These are phyloP conservation scores for Meripilus lineatus DNA, from an alignment of 1,284 basidiomycete genomes.

Conservation along the genomic window DNA sequence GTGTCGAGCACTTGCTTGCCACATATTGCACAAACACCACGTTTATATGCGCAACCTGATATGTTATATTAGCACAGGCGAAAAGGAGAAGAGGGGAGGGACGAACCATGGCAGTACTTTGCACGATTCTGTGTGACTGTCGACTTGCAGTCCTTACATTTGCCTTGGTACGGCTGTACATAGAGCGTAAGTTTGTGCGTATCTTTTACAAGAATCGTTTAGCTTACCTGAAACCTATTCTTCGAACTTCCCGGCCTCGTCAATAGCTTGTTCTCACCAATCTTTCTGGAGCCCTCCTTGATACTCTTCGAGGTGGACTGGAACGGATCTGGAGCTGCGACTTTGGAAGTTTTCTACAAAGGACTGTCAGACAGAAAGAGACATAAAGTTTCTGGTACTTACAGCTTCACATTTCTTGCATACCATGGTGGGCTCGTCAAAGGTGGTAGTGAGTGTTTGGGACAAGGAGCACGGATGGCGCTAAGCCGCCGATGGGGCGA, in stretches of 20 bases:
- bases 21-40: conserved; percentile 78
- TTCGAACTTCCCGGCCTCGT: conserved; percentile 54
- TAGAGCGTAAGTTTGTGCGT: conserved; percentile 7
- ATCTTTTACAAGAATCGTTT: conserved; percentile 11
- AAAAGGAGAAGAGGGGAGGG: not conserved
- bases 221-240: conserved; percentile 65
- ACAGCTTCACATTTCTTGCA: conserved; percentile 74
- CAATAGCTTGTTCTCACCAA: conserved; percentile 76
- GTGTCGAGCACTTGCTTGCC: conserved; percentile 81
- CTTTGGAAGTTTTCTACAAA: conserved; percentile 69
- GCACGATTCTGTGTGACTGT: conserved; percentile 77
- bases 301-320: conserved; percentile 63
- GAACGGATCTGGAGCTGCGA: conserved; percentile 80
- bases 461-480: too few relatives aligned
- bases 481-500: too few relatives aligned
- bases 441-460: too few relatives aligned
- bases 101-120: conserved; percentile 79
- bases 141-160: conserved; percentile 81
- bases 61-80: conserved; percentile 10
- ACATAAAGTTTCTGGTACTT: conserved; percentile 13
- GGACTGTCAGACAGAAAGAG: not conserved
- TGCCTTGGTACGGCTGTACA: conserved; percentile 70
- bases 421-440: conserved; percentile 67
- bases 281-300: conserved; percentile 73
- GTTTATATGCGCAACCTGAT: conserved; percentile 79